Percentiles rank a stretch among this genome's conserved stretches.
phyloP scores from a whole-genome alignment of 257 asterid species.

The Buddleja alternifolia region DNA sequence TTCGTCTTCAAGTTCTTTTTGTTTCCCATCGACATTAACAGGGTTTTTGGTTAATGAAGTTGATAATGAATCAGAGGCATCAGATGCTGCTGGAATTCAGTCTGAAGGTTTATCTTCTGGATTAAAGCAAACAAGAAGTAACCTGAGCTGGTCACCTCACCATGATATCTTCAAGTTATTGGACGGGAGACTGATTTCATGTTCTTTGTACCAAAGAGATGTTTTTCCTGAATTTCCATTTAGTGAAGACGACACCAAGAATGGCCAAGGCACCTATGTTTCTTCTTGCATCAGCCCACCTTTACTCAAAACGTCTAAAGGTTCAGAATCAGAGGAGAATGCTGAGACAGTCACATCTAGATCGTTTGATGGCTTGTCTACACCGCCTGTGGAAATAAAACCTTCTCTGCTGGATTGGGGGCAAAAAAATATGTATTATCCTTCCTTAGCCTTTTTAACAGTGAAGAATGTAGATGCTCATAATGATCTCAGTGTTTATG shows the following conservation, averaged over 20 bases:
- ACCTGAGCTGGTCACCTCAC: constrained; percentile 44
- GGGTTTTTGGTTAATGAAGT: constrained; percentile 36
- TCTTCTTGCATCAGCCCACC: constrained; percentile 43
- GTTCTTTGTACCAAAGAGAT: constrained; percentile 48
- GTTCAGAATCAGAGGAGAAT: constrained; percentile 34
- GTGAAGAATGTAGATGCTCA: constrained; percentile 62
- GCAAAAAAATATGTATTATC: constrained; percentile 51
- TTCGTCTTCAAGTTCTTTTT: constrained; percentile 52
- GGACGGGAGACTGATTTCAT: constrained; percentile 56
- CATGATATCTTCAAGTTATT: constrained; percentile 46
- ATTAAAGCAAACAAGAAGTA: constrained; percentile 35
- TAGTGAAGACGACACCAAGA: constrained; percentile 27
- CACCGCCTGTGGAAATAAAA: constrained; percentile 59
- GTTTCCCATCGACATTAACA: constrained; percentile 71
- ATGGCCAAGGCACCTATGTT: constrained; percentile 30
- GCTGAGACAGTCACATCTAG: constrained; percentile 34
- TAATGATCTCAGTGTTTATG: constrained; percentile 45
- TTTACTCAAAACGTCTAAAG: constrained; percentile 29
- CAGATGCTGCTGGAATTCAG: constrained; percentile 37
- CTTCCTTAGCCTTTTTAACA: constrained; percentile 59
- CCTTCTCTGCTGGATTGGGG: constrained; percentile 83
- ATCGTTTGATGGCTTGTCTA: constrained; percentile 34
- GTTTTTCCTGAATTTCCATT: constrained; percentile 33
- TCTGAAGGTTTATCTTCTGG: constrained; percentile 37
- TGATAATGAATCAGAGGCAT: constrained; percentile 28